Evolutionary conservation across 306 rosid genomes (phyloP).

Genomic region (Pterocarpus santalinus): DNA sequence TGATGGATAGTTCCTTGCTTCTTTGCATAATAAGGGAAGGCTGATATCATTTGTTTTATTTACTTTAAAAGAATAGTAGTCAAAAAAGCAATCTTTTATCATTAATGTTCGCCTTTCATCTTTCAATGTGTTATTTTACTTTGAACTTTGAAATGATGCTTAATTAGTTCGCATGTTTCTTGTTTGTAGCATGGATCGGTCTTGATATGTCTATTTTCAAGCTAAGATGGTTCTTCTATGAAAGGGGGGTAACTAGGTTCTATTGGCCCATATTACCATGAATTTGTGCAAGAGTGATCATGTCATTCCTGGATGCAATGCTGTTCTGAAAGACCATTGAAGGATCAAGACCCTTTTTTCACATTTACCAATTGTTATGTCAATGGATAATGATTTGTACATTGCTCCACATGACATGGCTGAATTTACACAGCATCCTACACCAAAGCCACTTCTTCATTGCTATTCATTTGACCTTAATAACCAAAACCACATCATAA

Average conservation of each 20-base stretch:
- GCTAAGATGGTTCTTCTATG: constrained; percentile 1
- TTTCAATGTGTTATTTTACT: constrained; percentile 7
- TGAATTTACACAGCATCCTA: constrained; percentile 42
- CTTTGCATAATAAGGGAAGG: constrained; percentile 43
- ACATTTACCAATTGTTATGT: constrained; percentile 2
- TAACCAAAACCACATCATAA: constrained; percentile 48
- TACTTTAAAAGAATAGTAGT: neutral
- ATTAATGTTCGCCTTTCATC: neutral
- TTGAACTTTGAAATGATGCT: constrained; percentile 6
- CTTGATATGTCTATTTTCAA: constrained; percentile 15
- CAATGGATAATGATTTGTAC: constrained; percentile 62
- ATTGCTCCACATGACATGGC: constrained; percentile 49
- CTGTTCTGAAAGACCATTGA: constrained; percentile 37
- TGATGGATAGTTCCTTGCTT: constrained; percentile 35
- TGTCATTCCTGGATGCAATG: constrained; percentile 13
- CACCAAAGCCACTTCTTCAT: constrained; percentile 60
- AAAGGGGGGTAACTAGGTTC: constrained; percentile 6
- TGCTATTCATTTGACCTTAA: constrained; percentile 63
- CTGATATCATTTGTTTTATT: constrained; percentile 20
- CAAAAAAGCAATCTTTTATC: constrained; percentile 6
- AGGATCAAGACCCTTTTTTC: constrained; percentile 12
- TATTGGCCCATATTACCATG: neutral
- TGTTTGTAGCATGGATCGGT: constrained; percentile 30
- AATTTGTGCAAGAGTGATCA: neutral
- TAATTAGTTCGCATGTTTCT: neutral